Base-by-base conservation (phyloP, 805 yeast genomes). In the Yarrowia sp. region DNA sequence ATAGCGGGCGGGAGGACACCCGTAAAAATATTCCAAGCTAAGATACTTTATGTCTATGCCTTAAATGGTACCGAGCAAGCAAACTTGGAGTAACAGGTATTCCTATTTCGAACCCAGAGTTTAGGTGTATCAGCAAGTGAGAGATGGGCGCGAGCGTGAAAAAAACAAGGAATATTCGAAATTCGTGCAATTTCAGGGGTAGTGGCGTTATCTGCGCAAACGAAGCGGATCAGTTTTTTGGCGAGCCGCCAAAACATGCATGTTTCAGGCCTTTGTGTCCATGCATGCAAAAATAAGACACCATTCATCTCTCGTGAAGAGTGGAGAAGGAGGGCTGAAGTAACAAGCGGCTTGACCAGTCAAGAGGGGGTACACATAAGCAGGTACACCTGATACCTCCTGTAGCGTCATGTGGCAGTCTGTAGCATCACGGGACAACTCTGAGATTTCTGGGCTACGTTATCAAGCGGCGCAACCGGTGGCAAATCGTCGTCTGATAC, bases 261-360 rank as follows among this genome's bases (percentile, higher is more conserved):
- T 47, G 39, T 32, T 32, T 47, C 38, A 47, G 17, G 53, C 32
- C 53, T 47, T 47, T 47, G 53, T 50, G 8, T 22, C 8, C 42
- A 35, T 14, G 57, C 57, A 50, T 50, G 57, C 57, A 50, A 50
- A 35, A 50, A 32, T 50, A 35, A 50, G 57, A 50, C 57, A 50
- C 57, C 55, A 45, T 33, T 11, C 22, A 18, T 35, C 15, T 50
- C 42, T 50, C 57, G 42, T 50, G 42, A 39, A 47, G 28, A 33
- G 13, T 15, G 53, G 53, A 47, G 53, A 28, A 28, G 22, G 11
- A 11, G 36, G 28, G 15, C n/a, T 14, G 5, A 18, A 13, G 8
- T 35, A 18, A 9, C 22, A 31, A 45, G 51, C 51, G 36, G 32
- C 36, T 5, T n/a, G 36, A 31, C 22, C 22, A 4, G 36, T n/a